Evolutionary conservation across 2,329 filamentous ascomycete genomes (phyloP), one percentile per base, ranked within the genome.

Genomic region (Paramyrothecium sp.): DNA sequence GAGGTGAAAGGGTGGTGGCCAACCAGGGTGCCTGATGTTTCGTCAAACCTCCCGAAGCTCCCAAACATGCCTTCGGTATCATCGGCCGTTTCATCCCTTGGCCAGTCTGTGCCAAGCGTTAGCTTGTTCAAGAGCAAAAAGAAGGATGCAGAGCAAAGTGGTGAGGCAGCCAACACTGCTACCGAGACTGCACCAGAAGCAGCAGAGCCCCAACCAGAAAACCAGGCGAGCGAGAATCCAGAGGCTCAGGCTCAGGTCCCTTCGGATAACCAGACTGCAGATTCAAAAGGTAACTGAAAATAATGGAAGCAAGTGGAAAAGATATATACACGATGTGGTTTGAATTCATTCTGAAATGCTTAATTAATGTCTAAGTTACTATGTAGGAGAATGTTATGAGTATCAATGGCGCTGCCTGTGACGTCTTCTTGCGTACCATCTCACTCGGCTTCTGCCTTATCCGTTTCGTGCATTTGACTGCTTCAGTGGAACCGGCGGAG

Each of bases 1-100:
- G 78, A 71, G 1, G 71, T 80, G 3, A 76, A 73, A 54, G 76
- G 76, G 0, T 81, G 77, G 65, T 70, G 79, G 49, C 80, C 80
- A 3, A 71, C 69, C 54, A 80, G 74, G 62, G 69, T 74, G 33
- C 69, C 71, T 2, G 61, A 64, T 17, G 70, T 74, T 56, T 72
- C 73, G 2, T 73, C 74, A 11, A 64, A 61, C 10, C 60, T 71
- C 47, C 73, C 72, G 0, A 53, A 30, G 44, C 64, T 76, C 52
- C 73, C 73, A 1, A 58, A 49, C 1, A 69, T 71, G 59, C 67
- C 70, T 16, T 65, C 61, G 49, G 65, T 72, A 1, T 63, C 63
- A 1, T 54, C 58, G 2, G 64, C 70, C 0, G 66, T 72, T 1
- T 72, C 70, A 0, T 70, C 69, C 0, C 49, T 72, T 1, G 66